phyloP scores from a whole-genome alignment of 129 eudicot genomes.

The Escallonia herrerae region DNA sequence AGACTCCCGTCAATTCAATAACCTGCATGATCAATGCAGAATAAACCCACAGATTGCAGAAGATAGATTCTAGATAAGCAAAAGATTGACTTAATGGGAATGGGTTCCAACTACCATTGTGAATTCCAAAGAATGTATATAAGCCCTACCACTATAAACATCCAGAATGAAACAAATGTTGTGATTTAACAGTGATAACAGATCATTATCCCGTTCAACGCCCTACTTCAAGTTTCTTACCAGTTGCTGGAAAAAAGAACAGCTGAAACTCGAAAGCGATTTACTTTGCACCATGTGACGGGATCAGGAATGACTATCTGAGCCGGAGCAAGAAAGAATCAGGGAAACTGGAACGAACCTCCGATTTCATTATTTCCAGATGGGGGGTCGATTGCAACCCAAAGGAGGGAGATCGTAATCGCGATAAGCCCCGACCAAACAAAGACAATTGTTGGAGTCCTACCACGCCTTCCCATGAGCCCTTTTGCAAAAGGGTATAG shows the following conservation, averaged over 20 bases:
- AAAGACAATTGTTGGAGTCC: slow-evolving; percentile 60
- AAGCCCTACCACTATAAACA: not conserved
- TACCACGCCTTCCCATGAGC: slow-evolving; percentile 65
- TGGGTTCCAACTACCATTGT: not conserved
- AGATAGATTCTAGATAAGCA: no score
- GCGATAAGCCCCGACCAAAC: slow-evolving; percentile 69
- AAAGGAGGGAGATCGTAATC: slow-evolving; percentile 56
- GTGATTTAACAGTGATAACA: no score
- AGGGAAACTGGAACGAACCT: slow-evolving; percentile 62
- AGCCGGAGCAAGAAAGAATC: slow-evolving; percentile 5
- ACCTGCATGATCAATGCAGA: no score
- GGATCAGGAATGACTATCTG: slow-evolving; percentile 10
- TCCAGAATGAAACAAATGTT: not conserved
- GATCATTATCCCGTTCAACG: no score
- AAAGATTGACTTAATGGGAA: no score
- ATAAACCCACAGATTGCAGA: no score
- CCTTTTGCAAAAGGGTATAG: slow-evolving; percentile 62
- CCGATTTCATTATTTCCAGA: slow-evolving; percentile 39
- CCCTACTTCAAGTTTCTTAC: not conserved
- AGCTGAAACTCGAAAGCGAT: not conserved
- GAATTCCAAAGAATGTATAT: not conserved
- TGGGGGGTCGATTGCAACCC: slow-evolving; percentile 58
- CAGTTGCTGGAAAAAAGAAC: not conserved
- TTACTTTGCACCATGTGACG: not conserved
- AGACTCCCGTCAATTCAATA: no score